Evolutionary conservation across 2,329 filamentous ascomycete species (phyloP).

Genomic region (Drechslerella dactyloides): DNA sequence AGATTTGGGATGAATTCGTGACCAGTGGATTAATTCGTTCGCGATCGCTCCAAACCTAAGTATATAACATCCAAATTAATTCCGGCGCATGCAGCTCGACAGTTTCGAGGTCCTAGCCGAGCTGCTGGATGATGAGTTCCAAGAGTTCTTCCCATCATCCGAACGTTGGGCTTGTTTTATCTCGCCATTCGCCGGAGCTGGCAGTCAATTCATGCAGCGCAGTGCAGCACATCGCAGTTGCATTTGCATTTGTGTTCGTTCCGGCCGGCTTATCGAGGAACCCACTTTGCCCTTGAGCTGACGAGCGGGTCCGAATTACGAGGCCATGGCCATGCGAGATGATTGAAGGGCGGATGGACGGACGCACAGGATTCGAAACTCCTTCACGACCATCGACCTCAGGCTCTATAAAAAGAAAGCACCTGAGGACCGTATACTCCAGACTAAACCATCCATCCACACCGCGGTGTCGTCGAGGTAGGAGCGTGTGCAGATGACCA

Average conservation of each 20-base stretch:
- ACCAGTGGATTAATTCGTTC: neutral
- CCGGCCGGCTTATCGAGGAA: slow-evolving; percentile 48
- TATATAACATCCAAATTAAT: neutral
- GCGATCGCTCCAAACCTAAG: neutral
- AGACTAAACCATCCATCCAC: neutral
- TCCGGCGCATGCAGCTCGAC: slow-evolving; percentile 10
- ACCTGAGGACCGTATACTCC: neutral
- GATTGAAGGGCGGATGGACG: too few species aligned
- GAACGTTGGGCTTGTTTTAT: slow-evolving; percentile 5
- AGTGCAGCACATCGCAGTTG: slow-evolving; percentile 31
- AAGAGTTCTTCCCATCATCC: slow-evolving; percentile 15
- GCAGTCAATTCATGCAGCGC: neutral
- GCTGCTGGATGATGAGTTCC: slow-evolving; percentile 8
- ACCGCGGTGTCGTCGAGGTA: slow-evolving; percentile 4
- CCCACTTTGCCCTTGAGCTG: slow-evolving; percentile 21
- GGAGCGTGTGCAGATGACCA: slow-evolving; percentile 31
- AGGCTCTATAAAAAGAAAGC: slow-evolving; percentile 23
- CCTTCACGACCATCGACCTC: slow-evolving; percentile 6
- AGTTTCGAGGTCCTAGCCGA: slow-evolving; percentile 33
- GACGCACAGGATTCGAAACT: neutral
- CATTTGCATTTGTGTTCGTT: slow-evolving; percentile 6
- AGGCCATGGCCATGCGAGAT: too few species aligned
- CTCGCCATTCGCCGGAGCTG: slow-evolving; percentile 22
- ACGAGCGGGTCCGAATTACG: slow-evolving; percentile 27
- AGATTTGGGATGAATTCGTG: neutral